These are phyloP conservation scores for Ceratobasidium sp. DNA, from an alignment of 1,284 basidiomycete genomes.

Conservation along the genomic window DNA sequence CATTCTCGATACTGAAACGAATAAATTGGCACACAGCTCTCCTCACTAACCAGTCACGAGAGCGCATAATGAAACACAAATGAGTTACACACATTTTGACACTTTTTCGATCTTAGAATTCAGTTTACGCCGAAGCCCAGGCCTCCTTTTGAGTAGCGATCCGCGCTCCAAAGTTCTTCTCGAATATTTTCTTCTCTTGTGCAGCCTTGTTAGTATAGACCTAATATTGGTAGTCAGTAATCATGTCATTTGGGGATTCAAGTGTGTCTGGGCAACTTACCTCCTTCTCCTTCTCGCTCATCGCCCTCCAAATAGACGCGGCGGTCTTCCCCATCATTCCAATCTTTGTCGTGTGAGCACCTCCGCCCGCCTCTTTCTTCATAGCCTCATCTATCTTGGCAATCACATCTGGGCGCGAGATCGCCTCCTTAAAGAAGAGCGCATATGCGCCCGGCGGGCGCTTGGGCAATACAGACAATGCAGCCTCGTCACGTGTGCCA, in stretches of 20 bases:
- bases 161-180: constrained; percentile 12
- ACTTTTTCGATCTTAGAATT: too few species aligned
- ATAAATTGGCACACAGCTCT: too few species aligned
- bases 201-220: background rate
- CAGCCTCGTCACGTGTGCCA: constrained; percentile 20
- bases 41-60: too few species aligned
- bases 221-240: background rate
- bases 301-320: constrained; percentile 12
- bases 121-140: background rate
- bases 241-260: background rate
- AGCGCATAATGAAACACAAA: too few species aligned
- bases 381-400: background rate
- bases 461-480: constrained; percentile 6
- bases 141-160: constrained; percentile 21
- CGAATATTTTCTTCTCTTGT: background rate
- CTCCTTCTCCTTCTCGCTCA: constrained; percentile 32
- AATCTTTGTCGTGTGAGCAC: background rate
- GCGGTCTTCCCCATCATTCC: constrained; percentile 1
- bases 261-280: background rate
- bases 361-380: background rate
- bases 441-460: constrained; percentile 30
- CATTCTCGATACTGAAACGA: too few species aligned
- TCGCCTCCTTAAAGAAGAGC: constrained; percentile 10
- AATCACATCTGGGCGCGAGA: background rate
- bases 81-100: too few species aligned